Evolutionary conservation across 805 yeast genomes (phyloP).

Genomic region (Scheffersomyces stipitis): DNA sequence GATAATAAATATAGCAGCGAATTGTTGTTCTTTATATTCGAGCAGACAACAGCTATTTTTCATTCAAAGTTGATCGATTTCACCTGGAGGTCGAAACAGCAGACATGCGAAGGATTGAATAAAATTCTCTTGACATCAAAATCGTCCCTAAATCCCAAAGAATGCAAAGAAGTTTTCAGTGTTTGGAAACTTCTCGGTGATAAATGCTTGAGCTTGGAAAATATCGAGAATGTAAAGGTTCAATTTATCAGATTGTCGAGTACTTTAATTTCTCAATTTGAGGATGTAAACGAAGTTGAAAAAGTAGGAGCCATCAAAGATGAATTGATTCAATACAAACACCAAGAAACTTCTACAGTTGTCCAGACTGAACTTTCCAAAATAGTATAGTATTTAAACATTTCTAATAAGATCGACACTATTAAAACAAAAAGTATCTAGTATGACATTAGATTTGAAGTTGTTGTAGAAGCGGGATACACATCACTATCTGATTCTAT

Average conservation of each 20-base stretch:
- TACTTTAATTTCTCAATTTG: constrained; percentile 16
- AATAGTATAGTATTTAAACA: constrained; percentile 1
- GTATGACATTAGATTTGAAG: no score
- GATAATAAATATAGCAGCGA: constrained; percentile 10
- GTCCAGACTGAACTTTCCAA: constrained; percentile 14
- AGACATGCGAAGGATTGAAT: constrained; percentile 42
- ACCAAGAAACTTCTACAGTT: constrained; percentile 18
- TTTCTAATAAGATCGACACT: no score
- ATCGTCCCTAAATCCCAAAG: constrained; percentile 5
- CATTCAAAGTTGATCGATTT: constrained; percentile 27
- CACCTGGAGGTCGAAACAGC: constrained; percentile 64
- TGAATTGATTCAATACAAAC: constrained; percentile 14
- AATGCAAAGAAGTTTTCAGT: constrained; percentile 16
- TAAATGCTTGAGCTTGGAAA: constrained; percentile 35
- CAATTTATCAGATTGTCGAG: constrained; percentile 40
- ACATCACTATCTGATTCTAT: constrained; percentile 46
- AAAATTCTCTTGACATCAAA: constrained; percentile 8
- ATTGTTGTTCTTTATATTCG: constrained; percentile 28
- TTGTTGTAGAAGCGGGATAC: no score
- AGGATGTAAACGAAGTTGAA: constrained; percentile 10
- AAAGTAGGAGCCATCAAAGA: constrained; percentile 11
- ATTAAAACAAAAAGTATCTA: no score
- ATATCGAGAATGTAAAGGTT: constrained; percentile 61
- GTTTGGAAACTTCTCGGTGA: constrained; percentile 22
- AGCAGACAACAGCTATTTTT: constrained; percentile 20